Base-by-base conservation (phyloP, 106 monocot genomes). In the Acorus gramineus region DNA sequence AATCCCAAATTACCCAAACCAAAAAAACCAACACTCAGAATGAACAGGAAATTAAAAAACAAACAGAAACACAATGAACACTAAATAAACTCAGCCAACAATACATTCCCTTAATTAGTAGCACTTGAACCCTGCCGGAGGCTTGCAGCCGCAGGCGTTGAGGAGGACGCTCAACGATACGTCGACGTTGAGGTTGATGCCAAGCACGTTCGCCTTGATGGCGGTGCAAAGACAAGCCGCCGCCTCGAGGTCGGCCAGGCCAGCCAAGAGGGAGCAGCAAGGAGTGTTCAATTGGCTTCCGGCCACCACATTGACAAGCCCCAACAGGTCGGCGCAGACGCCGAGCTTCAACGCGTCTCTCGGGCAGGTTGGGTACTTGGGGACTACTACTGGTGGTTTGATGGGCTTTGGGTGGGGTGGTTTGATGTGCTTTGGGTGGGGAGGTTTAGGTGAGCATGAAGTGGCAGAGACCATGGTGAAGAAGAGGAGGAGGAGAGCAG, bases 201-300 rank as follows among this genome's bases (percentile, higher is more conserved):
- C 72, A 4, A 78, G 72, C 13, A 72, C 52, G 60, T 66, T 60
- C 4, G 77, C 73, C 55, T 71, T 71, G 66, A 77, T 60, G 70
- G 66, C 70, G 42, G 78, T 78, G 72, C 78, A 78, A n/a, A 78
- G 68, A 68, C 78, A 78, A 3, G 68, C 57, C 28, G 78, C 78
- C 4, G 68, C 67, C 62, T 78, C 78, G 12, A 78, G 78, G 54
- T 79, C 78, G 10, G 14, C 70, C 5, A 79, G 74, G 2, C 56
- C 56, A 4, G 10, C 2, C 5, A 56, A 11, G 13, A 56, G 11
- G 4, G 56, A 56, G 56, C 56, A 56, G 13, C 56, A 56, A 5
- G 56, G 56, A 14, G 6, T n/a, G 44, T 61, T 60, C 28, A 61
- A 61, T 9, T 60, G 70, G 42, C 47, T 55, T 3, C 70, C 70